Evolutionary conservation across 1,284 basidiomycete genomes (phyloP).

Genomic region (Naganishia cerealis): DNA sequence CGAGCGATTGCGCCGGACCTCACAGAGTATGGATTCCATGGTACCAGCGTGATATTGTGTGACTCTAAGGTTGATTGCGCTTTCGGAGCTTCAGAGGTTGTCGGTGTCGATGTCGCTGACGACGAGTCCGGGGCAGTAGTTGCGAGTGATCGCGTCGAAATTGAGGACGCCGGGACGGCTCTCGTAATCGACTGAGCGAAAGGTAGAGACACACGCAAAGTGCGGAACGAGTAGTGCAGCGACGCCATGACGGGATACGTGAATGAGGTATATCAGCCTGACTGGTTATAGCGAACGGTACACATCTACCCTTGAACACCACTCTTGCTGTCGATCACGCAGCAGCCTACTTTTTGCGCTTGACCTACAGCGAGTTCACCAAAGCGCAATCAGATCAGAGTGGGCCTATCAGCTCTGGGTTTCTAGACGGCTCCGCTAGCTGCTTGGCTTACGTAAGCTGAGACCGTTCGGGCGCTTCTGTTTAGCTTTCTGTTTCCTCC

Average conservation of each 20-base stretch:
- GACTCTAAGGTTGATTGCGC: not conserved
- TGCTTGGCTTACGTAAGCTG: constrained; percentile 3
- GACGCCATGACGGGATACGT: constrained; percentile 1
- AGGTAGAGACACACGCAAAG: constrained; percentile 1
- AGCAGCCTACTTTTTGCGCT: not conserved
- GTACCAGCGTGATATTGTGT: constrained; percentile 17
- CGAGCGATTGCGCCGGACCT: constrained; percentile 92
- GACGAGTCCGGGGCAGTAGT: not conserved
- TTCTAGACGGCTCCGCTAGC: not conserved
- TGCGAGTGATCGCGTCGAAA: not conserved
- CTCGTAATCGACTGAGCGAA: not conserved
- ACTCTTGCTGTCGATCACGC: not conserved
- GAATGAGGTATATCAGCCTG: not conserved
- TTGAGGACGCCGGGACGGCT: not conserved
- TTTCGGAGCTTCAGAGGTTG: not conserved
- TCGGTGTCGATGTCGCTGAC: not conserved
- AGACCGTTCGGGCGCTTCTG: not conserved
- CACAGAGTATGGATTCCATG: constrained; percentile 81
- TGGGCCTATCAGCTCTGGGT: not conserved
- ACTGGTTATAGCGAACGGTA: too few relatives aligned
- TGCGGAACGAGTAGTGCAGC: constrained; percentile 13
- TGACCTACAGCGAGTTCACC: too few relatives aligned
- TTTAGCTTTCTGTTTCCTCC: not conserved
- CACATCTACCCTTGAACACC: too few relatives aligned
- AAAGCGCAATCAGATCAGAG: not conserved